Percentiles rank a stretch among this genome's conserved stretches.
phyloP scores from a whole-genome alignment of 2,329 filamentous ascomycete genomes.

The Cryphonectria carpinicola region DNA sequence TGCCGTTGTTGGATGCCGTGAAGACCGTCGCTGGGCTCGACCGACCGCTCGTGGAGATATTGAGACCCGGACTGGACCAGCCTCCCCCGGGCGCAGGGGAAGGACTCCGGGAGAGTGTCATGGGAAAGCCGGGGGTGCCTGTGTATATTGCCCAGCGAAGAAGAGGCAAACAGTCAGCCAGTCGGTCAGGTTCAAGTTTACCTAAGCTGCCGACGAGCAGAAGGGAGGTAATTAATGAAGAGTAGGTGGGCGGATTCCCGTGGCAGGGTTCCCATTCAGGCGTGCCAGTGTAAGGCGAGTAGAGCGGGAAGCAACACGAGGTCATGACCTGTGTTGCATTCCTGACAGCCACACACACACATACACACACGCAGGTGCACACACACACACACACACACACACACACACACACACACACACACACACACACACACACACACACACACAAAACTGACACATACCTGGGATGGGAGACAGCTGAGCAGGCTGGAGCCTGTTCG shows the following conservation, averaged over 20 bases:
- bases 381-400: too few relatives aligned
- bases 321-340: slow-evolving; percentile 7
- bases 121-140: slow-evolving; percentile 63
- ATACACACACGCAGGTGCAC: too few relatives aligned
- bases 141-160: slow-evolving; percentile 27
- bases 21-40: slow-evolving; percentile 65
- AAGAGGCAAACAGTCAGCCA: slow-evolving; percentile 9
- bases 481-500: slow-evolving; percentile 40
- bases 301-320: slow-evolving; percentile 25
- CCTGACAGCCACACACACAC: not conserved
- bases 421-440: not conserved
- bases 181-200: not conserved
- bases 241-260: not conserved
- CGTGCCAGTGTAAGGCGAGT: not conserved
- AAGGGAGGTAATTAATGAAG: slow-evolving; percentile 14
- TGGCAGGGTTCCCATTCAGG: slow-evolving; percentile 14
- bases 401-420: not conserved
- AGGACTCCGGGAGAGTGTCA: slow-evolving; percentile 87
- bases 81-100: slow-evolving; percentile 83
- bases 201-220: slow-evolving; percentile 6
- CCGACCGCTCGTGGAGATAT: slow-evolving; percentile 69
- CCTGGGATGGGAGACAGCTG: slow-evolving; percentile 60
- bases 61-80: slow-evolving; percentile 84
- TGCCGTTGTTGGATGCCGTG: slow-evolving; percentile 52
- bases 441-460: slow-evolving; percentile 41